phyloP scores from a whole-genome alignment of 2,329 filamentous ascomycete species.

The Lizonia empirigonia region DNA sequence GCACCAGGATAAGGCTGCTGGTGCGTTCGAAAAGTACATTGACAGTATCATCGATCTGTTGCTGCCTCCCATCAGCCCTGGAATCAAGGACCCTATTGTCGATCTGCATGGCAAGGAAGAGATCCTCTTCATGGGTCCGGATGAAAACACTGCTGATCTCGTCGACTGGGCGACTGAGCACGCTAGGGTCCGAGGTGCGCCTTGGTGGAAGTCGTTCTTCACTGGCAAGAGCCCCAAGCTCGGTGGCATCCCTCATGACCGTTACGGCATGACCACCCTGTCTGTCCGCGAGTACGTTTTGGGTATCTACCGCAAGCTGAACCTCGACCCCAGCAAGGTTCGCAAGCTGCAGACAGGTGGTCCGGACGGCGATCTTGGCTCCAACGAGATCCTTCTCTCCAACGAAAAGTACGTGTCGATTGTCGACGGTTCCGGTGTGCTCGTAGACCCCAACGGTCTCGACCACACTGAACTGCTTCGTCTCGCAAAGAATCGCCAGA shows the following conservation, averaged over 20 bases:
- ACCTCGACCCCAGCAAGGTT: constrained; percentile 82
- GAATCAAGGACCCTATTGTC: constrained; percentile 98
- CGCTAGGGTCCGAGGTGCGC: constrained; percentile 81
- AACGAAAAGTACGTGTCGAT: constrained; percentile 96
- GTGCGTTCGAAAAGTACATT: constrained; percentile 99
- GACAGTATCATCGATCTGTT: constrained; percentile 97
- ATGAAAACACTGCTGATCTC: constrained; percentile 97
- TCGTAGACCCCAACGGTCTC: constrained; percentile 90
- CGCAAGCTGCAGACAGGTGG: constrained; percentile 97
- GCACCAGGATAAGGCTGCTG: constrained; percentile 88
- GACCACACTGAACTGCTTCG: constrained; percentile 82
- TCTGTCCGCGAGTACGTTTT: constrained; percentile 95
- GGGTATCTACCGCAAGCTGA: constrained; percentile 95
- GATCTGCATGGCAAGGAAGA: constrained; percentile 94
- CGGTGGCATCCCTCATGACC: constrained; percentile 94
- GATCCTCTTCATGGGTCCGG: constrained; percentile 97
- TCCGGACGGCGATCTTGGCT: constrained; percentile 93
- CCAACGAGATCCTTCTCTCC: constrained; percentile 94
- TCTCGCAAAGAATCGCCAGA: constrained; percentile 82
- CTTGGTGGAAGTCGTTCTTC: constrained; percentile 99
- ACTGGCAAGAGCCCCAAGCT: constrained; percentile 96
- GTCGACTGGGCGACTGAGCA: constrained; percentile 99
- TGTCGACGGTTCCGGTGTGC: constrained; percentile 94
- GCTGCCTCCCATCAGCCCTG: constrained; percentile 84
- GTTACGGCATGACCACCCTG: constrained; percentile 96